Base-by-base conservation (phyloP, 2,329 filamentous ascomycete species). In the Daldinia sp. region DNA sequence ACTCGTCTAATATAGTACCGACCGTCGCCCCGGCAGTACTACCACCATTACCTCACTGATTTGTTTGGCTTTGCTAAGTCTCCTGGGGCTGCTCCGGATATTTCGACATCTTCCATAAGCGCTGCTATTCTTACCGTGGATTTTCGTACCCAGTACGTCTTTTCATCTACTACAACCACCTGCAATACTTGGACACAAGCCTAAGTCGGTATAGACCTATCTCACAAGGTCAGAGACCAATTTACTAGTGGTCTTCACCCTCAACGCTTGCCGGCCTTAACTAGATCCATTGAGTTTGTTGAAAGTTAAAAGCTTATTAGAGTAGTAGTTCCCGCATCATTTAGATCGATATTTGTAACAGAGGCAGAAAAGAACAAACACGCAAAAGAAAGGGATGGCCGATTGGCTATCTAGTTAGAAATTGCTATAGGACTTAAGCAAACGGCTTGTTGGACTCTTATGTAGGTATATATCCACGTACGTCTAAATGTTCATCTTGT, bases 81-180 rank as follows among this genome's bases (percentile, higher is more conserved):
- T 46, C 44, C 5, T 46, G 50, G 59, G 39, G 48, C 39, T 12
- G 46, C 39, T 39, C 58, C 42, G 66, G 62, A 53, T 23, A 60
- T 56, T 68, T 68, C 30, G 20, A 65, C 57, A 58, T 62, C 33
- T 62, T 60, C 33, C 46, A 63, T 28, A 58, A 42, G 46, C 44
- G 33, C 39, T 26, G 48, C 35, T 57, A 50, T 50, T 60, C 55
- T 57, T 61, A 53, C 30, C 35, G 20, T 55, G 48, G 37, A 56
- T 23, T 26, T 41, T 37, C 30, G 26, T 48, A 28, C 15, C n/a
- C 44, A 48, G 13, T 18, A 23, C 20, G 20, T 2, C 20, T 23
- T 48, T 48, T 48, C 44, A 48, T 48, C 23, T 18, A 18, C 44
- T 20, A 23, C 44, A 23, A 23, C 20, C 20, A 23, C 20, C 20